Conservation (phyloP, 495 filamentous ascomycete genomes). For the Aspergillus nidulans region DNA sequence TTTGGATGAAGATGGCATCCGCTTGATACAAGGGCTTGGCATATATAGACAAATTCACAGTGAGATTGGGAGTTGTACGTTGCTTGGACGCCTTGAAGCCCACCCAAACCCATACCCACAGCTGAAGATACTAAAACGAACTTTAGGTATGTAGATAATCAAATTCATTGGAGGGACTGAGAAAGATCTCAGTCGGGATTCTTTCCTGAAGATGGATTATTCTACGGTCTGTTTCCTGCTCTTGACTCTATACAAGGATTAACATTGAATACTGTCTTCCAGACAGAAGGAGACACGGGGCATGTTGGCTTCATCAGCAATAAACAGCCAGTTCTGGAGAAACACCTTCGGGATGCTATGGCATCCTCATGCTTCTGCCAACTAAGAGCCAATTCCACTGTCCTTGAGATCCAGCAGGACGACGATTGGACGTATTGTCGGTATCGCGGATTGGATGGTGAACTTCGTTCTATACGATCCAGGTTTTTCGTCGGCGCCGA, state of each 20-base stretch:
- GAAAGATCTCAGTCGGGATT: slow-evolving; percentile 14
- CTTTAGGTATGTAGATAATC: slow-evolving; percentile 24
- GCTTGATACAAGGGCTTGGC: slow-evolving; percentile 42
- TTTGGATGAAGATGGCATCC: slow-evolving; percentile 47
- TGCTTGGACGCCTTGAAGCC: no score
- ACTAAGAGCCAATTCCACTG: slow-evolving; percentile 30
- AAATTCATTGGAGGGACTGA: slow-evolving; percentile 24
- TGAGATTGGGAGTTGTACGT: slow-evolving; percentile 30
- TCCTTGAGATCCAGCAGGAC: slow-evolving; percentile 29
- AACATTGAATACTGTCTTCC: not conserved
- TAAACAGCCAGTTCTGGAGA: slow-evolving; percentile 24
- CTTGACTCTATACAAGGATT: not conserved
- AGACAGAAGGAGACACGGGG: slow-evolving; percentile 32
- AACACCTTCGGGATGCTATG: slow-evolving; percentile 23
- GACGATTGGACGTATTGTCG: slow-evolving; percentile 27
- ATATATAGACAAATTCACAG: slow-evolving; percentile 36
- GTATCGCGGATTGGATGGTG: slow-evolving; percentile 30
- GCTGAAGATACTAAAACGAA: not conserved
- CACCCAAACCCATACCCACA: not conserved
- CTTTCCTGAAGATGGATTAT: slow-evolving; percentile 28
- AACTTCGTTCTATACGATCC: slow-evolving; percentile 20
- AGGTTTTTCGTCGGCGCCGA: slow-evolving; percentile 48
- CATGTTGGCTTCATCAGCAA: slow-evolving; percentile 36
- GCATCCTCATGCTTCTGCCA: slow-evolving; percentile 22
- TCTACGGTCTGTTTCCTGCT: slow-evolving; percentile 18